These are phyloP conservation scores for Darksidea phi DNA, from an alignment of 495 filamentous ascomycete species.

Conservation along the genomic window DNA sequence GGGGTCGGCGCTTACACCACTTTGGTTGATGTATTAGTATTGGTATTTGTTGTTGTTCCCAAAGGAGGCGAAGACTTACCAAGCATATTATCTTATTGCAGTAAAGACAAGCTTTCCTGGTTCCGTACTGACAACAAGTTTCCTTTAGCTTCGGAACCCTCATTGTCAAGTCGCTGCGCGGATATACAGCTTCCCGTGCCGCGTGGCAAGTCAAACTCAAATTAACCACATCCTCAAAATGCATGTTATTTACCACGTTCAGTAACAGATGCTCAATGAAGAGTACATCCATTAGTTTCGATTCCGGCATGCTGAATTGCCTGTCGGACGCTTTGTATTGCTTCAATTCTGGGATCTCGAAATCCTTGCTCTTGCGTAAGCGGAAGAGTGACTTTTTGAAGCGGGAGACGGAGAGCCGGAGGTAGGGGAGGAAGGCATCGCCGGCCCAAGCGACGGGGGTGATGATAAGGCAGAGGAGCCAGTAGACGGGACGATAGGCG, in stretches of 20 bases:
- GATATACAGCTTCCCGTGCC: constrained; percentile 30
- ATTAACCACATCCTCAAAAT: constrained; percentile 32
- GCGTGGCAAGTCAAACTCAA: constrained; percentile 24
- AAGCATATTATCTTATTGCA: constrained; percentile 35
- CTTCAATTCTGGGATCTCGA: constrained; percentile 4
- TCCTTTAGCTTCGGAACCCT: constrained; percentile 26
- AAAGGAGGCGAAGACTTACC: constrained; percentile 6
- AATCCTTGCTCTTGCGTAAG: neutral
- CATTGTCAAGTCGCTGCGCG: constrained; percentile 12
- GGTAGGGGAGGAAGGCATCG: neutral
- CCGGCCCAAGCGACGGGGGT: neutral
- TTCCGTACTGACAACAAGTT: constrained; percentile 11
- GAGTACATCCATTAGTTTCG: constrained; percentile 19
- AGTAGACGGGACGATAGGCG: constrained; percentile 22
- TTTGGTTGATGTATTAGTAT: constrained; percentile 1
- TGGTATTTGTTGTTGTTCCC: neutral
- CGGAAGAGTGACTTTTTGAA: constrained; percentile 2
- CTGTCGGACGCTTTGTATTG: constrained; percentile 23
- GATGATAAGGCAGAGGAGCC: constrained; percentile 14
- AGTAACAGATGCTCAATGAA: constrained; percentile 33
- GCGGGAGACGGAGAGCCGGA: constrained; percentile 16
- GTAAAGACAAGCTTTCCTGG: constrained; percentile 23
- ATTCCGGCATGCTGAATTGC: constrained; percentile 4
- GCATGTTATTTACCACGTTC: constrained; percentile 12
- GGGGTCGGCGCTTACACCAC: constrained; percentile 5